Evolutionary conservation across 2,329 filamentous ascomycete genomes (phyloP), one percentile per base, ranked within the genome.

Genomic region (Alternaria dauci): DNA sequence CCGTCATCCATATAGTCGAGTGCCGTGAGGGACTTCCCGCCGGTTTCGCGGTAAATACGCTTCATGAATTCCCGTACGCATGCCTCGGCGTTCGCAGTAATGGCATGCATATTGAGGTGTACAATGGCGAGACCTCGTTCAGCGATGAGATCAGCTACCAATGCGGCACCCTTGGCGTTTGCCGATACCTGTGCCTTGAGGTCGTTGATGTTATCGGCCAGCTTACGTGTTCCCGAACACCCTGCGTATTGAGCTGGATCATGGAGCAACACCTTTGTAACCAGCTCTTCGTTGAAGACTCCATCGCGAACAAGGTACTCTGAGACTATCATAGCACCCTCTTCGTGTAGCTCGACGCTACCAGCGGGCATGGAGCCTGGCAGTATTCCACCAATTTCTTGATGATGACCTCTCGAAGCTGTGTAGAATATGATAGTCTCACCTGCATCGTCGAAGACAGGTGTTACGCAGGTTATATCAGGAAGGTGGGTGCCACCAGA

Each of bases 331-430:
- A 79, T 78, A 0, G 81, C 81, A 7, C 82, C 82, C 65, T 84
- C 82, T 62, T 84, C 79, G 75, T 78, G 82, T 1, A 84, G 68
- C 48, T 81, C 80, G 0, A 78, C 81, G 3, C 79, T 82, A 26
- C 81, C 81, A 2, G 82, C 80, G 1, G 78, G 77, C 76, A 81
- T 80, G 2, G 77, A 79, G 0, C 71, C 72, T 0, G 73, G 70
- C 2, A 68, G 61, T 8, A 76, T 70, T 25, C 73, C 73, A 32
- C 73, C 73, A 42, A 76, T 75, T 34, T 75, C 72, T 3, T 61
- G 62, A 43, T 75, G 72, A 44, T 75, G 72, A 2, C 71, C 72
- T 9, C 72, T 56, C 0, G 68, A 72, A n/a, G 72, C 72, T 5
- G 65, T 63, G 52, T 71, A 75, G 61, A 75, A 74, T 14, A 67